Conservation (phyloP, 2,329 filamentous ascomycete genomes). For the Eutypa lata region DNA sequence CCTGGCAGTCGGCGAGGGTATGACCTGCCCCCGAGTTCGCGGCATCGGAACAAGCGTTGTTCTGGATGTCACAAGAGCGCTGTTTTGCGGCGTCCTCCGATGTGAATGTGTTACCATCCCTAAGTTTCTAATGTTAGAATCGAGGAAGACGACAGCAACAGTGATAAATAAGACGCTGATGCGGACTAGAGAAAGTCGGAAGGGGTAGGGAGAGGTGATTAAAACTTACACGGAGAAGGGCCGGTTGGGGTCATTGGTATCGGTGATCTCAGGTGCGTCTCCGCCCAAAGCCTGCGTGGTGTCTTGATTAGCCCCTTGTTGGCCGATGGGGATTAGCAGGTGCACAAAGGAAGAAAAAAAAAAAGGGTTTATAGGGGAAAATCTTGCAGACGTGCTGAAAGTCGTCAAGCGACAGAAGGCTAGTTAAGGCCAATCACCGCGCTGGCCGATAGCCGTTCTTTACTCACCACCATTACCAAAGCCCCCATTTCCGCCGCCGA, state of each 20-base stretch:
- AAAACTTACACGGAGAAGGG: not conserved
- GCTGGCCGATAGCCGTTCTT: not conserved
- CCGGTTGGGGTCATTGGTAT: not conserved
- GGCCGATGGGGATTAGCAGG: not conserved
- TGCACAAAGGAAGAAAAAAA: not conserved
- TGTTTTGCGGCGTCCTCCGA: conserved; percentile 53
- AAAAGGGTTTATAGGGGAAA: not conserved
- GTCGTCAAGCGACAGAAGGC: not conserved
- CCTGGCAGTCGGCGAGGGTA: conserved; percentile 49
- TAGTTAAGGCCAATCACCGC: not conserved
- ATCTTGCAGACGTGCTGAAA: not conserved
- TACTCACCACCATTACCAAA: not conserved
- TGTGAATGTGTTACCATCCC: conserved; percentile 51
- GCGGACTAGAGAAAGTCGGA: not conserved
- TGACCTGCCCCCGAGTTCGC: conserved; percentile 50
- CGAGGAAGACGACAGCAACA: too few relatives aligned
- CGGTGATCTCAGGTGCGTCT: not conserved
- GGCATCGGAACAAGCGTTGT: conserved; percentile 56
- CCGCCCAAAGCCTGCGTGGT: not conserved
- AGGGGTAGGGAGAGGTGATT: not conserved
- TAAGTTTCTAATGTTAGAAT: too few relatives aligned
- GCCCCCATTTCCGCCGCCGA: not conserved
- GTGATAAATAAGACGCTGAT: conserved; percentile 18
- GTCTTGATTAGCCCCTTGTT: not conserved
- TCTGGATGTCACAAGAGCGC: conserved; percentile 61